Percentiles rank a stretch among this genome's conserved stretches.
These are phyloP conservation scores for Aureobasidium sp. DNA, from an alignment of 2,329 filamentous ascomycete species.

Conservation along the genomic window DNA sequence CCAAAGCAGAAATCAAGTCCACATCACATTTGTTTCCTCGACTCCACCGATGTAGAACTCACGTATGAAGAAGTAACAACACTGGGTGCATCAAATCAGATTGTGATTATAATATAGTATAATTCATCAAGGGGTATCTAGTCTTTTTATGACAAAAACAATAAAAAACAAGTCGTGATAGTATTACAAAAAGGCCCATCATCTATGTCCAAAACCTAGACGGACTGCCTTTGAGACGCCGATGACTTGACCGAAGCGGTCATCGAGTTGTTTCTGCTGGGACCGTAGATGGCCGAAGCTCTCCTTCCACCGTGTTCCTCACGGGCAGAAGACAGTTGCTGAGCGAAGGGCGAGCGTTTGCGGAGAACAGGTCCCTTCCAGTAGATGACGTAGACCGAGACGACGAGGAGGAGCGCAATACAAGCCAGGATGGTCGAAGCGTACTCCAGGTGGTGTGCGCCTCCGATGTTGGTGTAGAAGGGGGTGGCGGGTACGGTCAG, in stretches of 20 bases:
- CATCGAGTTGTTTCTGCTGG: slow-evolving; percentile 4
- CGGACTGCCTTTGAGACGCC: background rate
- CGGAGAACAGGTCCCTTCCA: slow-evolving; percentile 47
- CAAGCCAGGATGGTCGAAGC: slow-evolving; percentile 48
- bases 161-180: background rate
- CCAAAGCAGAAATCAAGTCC: background rate
- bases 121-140: slow-evolving; percentile 1
- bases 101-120: background rate
- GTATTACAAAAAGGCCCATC: background rate
- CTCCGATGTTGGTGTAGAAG: slow-evolving; percentile 40
- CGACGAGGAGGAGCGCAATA: slow-evolving; percentile 42
- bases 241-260: slow-evolving; percentile 1
- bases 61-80: too few relatives aligned
- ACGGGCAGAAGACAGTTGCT: slow-evolving; percentile 26
- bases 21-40: too few relatives aligned
- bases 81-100: too few relatives aligned
- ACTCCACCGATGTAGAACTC: too few relatives aligned
- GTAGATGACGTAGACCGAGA: slow-evolving; percentile 50
- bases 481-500: slow-evolving; percentile 61
- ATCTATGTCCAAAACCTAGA: background rate
- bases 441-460: slow-evolving; percentile 40
- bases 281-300: slow-evolving; percentile 8
- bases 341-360: slow-evolving; percentile 43
- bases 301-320: slow-evolving; percentile 12
- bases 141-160: background rate